Evolutionary conservation across 2,329 filamentous ascomycete species (phyloP).

Genomic region (Pseudocercospora macadamiae): DNA sequence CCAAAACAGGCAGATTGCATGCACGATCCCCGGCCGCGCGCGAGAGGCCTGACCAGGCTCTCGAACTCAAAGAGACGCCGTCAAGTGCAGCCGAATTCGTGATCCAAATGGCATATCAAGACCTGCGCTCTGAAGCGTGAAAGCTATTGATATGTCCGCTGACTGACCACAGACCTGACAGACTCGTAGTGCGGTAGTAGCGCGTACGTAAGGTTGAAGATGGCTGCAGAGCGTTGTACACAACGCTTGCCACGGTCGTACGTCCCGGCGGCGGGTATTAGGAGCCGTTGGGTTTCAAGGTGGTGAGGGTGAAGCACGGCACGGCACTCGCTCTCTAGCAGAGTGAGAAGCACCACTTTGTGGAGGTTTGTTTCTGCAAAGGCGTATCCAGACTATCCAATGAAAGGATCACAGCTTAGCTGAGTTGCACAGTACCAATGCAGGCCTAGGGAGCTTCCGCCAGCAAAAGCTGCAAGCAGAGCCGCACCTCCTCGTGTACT

Average conservation of each 20-base stretch:
- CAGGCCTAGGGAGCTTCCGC: neutral
- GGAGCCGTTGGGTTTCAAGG: neutral
- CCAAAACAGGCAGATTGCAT: constrained; percentile 21
- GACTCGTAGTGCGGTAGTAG: neutral
- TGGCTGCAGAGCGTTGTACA: neutral
- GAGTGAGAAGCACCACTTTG: neutral
- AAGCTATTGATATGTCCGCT: too few relatives aligned
- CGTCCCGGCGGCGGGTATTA: neutral
- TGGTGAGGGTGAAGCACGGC: neutral
- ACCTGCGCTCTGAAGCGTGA: neutral
- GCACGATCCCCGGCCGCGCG: constrained; percentile 21
- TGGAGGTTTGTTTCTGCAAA: neutral
- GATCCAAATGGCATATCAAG: neutral
- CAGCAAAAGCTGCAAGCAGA: neutral
- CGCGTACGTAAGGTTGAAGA: neutral
- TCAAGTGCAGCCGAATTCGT: neutral
- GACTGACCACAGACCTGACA: neutral
- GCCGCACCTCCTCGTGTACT: neutral
- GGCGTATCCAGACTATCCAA: neutral
- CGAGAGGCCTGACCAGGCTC: neutral
- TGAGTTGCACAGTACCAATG: neutral
- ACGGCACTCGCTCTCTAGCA: neutral
- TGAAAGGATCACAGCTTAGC: neutral
- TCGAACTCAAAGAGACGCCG: constrained; percentile 3
- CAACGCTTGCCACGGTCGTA: neutral